A percentile compares a stretch with the other conserved stretches of the same genome.
Conservation (phyloP, 352 stramenopile genomes). For the Phytophthora brassicae region DNA sequence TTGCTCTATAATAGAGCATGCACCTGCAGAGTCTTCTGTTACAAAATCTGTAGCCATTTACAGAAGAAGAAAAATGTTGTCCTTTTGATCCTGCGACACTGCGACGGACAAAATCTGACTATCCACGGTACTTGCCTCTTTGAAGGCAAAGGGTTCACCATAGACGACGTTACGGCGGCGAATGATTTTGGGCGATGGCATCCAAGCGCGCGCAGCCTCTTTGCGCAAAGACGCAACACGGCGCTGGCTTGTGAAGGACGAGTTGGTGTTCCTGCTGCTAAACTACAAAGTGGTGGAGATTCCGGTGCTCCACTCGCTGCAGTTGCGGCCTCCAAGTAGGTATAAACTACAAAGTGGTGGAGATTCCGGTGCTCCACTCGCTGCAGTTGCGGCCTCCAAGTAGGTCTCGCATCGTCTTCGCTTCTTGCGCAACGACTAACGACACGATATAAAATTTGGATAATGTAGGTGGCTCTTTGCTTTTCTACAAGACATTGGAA, state of each 20-base stretch:
- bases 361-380: slow-evolving; percentile 41
- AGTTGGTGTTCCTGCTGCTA: slow-evolving; percentile 73
- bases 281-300: slow-evolving; percentile 49
- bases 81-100: slow-evolving; percentile 14
- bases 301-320: slow-evolving; percentile 43
- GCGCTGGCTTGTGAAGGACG: slow-evolving; percentile 86
- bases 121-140: slow-evolving; percentile 25
- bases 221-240: slow-evolving; percentile 47
- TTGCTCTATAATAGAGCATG: slow-evolving; percentile 30
- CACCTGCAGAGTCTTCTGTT: neutral
- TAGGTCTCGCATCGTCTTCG: slow-evolving; percentile 32
- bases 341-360: slow-evolving; percentile 50
- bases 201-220: slow-evolving; percentile 36
- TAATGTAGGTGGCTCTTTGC: slow-evolving; percentile 56
- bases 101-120: slow-evolving; percentile 3
- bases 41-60: neutral
- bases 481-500: slow-evolving; percentile 68
- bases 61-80: neutral
- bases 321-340: slow-evolving; percentile 62
- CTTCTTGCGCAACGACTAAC: slow-evolving; percentile 1
- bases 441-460: neutral
- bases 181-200: slow-evolving; percentile 29
- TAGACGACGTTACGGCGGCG: slow-evolving; percentile 30
- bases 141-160: slow-evolving; percentile 21
- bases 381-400: slow-evolving; percentile 58